Evolutionary conservation across 768 basidiomycete genomes (phyloP).

Genomic region (Lyophyllum atratum): DNA sequence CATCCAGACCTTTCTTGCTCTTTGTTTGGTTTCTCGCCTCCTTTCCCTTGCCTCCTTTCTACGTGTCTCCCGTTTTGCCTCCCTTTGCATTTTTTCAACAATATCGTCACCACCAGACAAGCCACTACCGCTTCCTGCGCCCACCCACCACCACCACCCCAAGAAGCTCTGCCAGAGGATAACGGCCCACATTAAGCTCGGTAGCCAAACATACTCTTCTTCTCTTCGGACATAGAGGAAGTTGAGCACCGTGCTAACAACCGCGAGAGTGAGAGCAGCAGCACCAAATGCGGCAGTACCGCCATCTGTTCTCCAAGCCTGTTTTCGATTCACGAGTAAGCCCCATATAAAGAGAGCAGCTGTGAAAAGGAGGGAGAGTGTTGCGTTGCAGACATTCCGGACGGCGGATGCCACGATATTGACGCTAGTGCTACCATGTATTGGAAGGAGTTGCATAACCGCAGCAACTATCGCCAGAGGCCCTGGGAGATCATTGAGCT

Average conservation of each 20-base stretch:
- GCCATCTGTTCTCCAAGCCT: conserved; percentile 96
- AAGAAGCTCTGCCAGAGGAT: conserved; percentile 97
- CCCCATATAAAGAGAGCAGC: conserved; percentile 92
- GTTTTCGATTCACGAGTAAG: conserved; percentile 79
- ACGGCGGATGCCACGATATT: conserved; percentile 68
- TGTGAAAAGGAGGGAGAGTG: conserved; percentile 94
- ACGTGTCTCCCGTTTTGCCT: conserved; percentile 56
- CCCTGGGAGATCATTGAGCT: conserved; percentile 36
- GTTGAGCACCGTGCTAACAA: conserved; percentile 82
- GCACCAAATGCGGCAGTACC: conserved; percentile 94
- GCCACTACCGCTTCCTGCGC: conserved; percentile 78
- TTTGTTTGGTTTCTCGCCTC: conserved; percentile 50
- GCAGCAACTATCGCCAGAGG: conserved; percentile 87
- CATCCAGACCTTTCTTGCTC: conserved; percentile 57
- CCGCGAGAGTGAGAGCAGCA: conserved; percentile 80
- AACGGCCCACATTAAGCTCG: conserved; percentile 85
- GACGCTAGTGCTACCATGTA: conserved; percentile 46
- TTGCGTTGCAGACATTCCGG: conserved; percentile 94
- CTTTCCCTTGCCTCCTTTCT: conserved; percentile 48
- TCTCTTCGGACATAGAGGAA: conserved; percentile 83
- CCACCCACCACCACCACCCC: conserved; percentile 99
- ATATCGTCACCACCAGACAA: conserved; percentile 44
- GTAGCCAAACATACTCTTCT: conserved; percentile 91
- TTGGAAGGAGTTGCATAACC: conserved; percentile 79
- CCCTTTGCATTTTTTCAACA: conserved; percentile 57